Evolutionary conservation across 306 rosid species (phyloP).

Genomic region (Hylodesmum podocarpum): DNA sequence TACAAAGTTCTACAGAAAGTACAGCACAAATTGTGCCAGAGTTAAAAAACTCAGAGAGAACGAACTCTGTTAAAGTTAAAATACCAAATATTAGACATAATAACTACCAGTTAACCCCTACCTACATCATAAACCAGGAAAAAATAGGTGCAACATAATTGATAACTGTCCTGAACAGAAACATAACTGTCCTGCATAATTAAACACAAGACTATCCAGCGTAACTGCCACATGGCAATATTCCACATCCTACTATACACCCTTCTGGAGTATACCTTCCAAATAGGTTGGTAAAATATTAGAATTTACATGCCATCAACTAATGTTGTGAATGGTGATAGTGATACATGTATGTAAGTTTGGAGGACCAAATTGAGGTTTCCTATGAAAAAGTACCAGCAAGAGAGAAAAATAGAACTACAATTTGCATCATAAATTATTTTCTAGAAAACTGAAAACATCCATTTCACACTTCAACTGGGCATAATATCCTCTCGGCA

Average conservation of each 20-base stretch:
- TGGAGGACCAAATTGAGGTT: neutral
- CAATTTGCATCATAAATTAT: neutral
- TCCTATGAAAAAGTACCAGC: too few species aligned
- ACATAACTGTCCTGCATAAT: neutral
- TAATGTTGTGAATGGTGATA: neutral
- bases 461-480: neutral
- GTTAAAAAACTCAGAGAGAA: neutral
- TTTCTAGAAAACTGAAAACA: neutral
- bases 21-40: neutral
- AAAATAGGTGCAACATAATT: neutral
- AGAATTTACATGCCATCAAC: neutral
- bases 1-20: neutral
- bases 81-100: neutral
- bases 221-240: neutral
- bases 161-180: neutral
- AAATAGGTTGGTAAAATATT: constrained; percentile 1
- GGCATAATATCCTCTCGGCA: neutral
- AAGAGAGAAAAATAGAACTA: too few species aligned
- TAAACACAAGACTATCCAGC: neutral
- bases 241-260: constrained; percentile 1
- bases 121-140: neutral
- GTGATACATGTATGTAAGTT: neutral
- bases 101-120: neutral
- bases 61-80: neutral
- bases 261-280: constrained; percentile 7